phyloP scores from a whole-genome alignment of 1,284 basidiomycete genomes.

The Fistulina hepatica region DNA sequence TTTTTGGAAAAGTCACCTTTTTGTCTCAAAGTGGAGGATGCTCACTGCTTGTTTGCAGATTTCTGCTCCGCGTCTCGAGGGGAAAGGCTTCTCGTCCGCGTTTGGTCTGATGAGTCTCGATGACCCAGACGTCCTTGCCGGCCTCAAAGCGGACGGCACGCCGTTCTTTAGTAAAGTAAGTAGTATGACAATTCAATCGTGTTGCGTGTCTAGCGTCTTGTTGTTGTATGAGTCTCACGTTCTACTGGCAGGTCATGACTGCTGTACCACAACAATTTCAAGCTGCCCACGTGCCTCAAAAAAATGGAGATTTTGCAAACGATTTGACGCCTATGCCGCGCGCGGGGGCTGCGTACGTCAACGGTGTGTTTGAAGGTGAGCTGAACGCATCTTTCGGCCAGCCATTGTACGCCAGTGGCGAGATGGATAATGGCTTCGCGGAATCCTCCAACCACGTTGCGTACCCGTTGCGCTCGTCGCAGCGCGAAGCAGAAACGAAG shows the following conservation, averaged over 20 bases:
- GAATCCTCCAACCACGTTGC: too few relatives aligned
- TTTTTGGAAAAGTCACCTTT: too few relatives aligned
- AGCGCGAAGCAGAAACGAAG: conserved; percentile 36
- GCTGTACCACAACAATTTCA: too few relatives aligned
- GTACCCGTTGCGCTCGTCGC: conserved; percentile 3
- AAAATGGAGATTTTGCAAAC: neutral
- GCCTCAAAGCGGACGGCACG: conserved; percentile 40
- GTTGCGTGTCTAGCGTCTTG: too few relatives aligned
- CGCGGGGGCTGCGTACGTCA: neutral
- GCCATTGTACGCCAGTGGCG: neutral
- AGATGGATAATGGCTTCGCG: too few relatives aligned
- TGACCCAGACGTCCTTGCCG: conserved; percentile 52
- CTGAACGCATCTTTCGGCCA: conserved; percentile 1
- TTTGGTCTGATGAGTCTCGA: conserved; percentile 66
- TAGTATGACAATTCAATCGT: too few relatives aligned
- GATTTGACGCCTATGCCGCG: conserved; percentile 1
- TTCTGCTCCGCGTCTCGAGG: too few relatives aligned
- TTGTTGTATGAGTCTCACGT: too few relatives aligned
- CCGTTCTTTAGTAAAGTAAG: conserved; percentile 50
- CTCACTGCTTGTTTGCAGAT: too few relatives aligned
- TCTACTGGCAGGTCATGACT: too few relatives aligned
- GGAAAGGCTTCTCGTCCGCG: conserved; percentile 48
- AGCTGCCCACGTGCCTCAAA: too few relatives aligned
- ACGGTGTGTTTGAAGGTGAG: neutral
- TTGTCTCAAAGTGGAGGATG: too few relatives aligned